Percentiles rank a stretch among this genome's conserved stretches.
phyloP scores from a whole-genome alignment of 1,284 basidiomycete species.

The Moesziomyces aphidis region DNA sequence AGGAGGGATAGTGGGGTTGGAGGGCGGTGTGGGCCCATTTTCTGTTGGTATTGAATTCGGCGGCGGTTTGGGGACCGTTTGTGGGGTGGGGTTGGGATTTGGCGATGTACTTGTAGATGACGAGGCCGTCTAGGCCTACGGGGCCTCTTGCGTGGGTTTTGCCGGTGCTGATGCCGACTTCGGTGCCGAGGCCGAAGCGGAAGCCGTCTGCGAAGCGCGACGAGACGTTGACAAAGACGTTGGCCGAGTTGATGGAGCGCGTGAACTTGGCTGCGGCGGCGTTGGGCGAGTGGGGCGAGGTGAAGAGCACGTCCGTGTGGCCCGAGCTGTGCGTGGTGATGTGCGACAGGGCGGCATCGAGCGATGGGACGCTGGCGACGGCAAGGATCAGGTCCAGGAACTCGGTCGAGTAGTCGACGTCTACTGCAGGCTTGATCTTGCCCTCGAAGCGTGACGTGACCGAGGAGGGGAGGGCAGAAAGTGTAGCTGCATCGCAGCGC shows the following conservation, averaged over 20 bases:
- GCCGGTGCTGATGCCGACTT: constrained; percentile 96
- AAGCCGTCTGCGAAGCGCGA: constrained; percentile 98
- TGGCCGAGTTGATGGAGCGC: constrained; percentile 88
- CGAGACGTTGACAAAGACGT: constrained; percentile 92
- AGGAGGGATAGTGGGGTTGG: constrained; percentile 18
- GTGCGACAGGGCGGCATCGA: constrained; percentile 81
- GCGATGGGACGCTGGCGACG: constrained; percentile 79
- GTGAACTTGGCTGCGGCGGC: constrained; percentile 79
- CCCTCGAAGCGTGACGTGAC: neutral
- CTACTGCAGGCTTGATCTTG: constrained; percentile 49
- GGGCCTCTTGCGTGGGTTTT: constrained; percentile 96
- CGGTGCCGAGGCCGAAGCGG: constrained; percentile 95
- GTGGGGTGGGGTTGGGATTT: neutral
- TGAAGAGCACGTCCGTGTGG: constrained; percentile 91
- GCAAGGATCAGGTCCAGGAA: constrained; percentile 74
- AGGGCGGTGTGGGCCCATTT: constrained; percentile 27
- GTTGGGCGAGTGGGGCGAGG: constrained; percentile 24
- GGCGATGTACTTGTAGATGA: constrained; percentile 65
- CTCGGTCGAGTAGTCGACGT: constrained; percentile 83
- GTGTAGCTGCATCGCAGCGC: constrained; percentile 77
- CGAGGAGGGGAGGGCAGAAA: constrained; percentile 2
- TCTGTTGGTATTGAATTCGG: constrained; percentile 21
- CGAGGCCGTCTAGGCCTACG: constrained; percentile 87
- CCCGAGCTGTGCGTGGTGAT: constrained; percentile 94
- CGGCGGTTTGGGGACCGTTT: constrained; percentile 26